Conservation (phyloP, 345 rosid species). For the Geranium rotundifolium region DNA sequence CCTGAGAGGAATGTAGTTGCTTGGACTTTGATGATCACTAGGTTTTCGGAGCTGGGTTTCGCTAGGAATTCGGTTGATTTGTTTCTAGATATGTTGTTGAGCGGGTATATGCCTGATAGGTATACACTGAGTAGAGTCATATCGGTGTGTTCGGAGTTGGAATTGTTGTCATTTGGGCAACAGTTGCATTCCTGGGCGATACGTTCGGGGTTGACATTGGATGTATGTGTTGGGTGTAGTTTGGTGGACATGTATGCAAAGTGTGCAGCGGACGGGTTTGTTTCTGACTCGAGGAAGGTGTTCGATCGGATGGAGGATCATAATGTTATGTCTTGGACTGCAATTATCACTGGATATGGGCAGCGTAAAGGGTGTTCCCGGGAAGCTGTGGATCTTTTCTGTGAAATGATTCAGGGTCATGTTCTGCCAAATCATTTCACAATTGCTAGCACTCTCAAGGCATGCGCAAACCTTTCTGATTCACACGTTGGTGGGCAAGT, state of each 20-base stretch:
- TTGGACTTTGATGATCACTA: constrained; percentile 62
- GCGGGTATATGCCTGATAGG: constrained; percentile 40
- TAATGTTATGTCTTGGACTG: constrained; percentile 66
- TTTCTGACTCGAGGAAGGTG: constrained; percentile 43
- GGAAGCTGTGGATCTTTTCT: constrained; percentile 43
- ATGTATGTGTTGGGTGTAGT: constrained; percentile 60
- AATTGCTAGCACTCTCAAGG: constrained; percentile 54
- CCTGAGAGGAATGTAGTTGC: constrained; percentile 40
- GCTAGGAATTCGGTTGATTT: constrained; percentile 35
- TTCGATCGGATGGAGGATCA: constrained; percentile 52
- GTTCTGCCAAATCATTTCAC: constrained; percentile 57
- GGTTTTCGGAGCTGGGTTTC: constrained; percentile 38
- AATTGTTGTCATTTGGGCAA: constrained; percentile 24
- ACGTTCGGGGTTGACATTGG: constrained; percentile 32
- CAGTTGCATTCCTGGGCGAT: constrained; percentile 58
- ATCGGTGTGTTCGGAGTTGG: constrained; percentile 45
- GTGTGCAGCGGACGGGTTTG: constrained; percentile 45
- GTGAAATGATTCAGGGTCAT: constrained; percentile 39
- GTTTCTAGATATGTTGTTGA: constrained; percentile 39
- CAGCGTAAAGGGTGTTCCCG: constrained; percentile 20
- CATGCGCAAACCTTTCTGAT: constrained; percentile 45
- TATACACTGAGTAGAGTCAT: constrained; percentile 44
- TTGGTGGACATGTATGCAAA: constrained; percentile 71
- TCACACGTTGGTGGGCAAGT: constrained; percentile 35
- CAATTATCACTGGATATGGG: constrained; percentile 48